Conservation (phyloP, 1,139 yeast species). For the Meyerozyma elateridarum region DNA sequence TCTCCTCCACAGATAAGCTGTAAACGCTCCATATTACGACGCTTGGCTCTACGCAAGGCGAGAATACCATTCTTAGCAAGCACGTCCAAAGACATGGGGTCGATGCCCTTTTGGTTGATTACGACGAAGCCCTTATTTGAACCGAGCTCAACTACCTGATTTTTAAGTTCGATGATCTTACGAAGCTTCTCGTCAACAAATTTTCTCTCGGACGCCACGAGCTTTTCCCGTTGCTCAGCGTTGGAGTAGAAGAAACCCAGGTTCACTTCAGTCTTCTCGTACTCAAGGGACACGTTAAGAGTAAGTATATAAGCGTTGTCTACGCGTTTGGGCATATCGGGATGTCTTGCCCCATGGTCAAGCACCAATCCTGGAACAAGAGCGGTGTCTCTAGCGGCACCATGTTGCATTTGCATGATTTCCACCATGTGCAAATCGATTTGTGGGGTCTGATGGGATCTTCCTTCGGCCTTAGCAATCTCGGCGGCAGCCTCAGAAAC, state of each 20-base stretch:
- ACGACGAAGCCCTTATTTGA: slow-evolving; percentile 81
- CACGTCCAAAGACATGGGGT: slow-evolving; percentile 94
- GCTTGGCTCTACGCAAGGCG: slow-evolving; percentile 95
- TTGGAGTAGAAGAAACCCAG: slow-evolving; percentile 92
- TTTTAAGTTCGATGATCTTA: slow-evolving; percentile 88
- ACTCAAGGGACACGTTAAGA: slow-evolving; percentile 89
- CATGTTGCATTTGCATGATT: slow-evolving; percentile 97
- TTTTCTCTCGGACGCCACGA: slow-evolving; percentile 88
- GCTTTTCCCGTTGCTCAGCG: slow-evolving; percentile 94
- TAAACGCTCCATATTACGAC: slow-evolving; percentile 98
- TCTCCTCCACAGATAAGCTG: slow-evolving; percentile 96
- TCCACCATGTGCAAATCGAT: slow-evolving; percentile 96
- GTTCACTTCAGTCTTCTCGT: slow-evolving; percentile 97
- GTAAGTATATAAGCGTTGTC: slow-evolving; percentile 82
- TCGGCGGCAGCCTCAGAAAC: slow-evolving; percentile 53
- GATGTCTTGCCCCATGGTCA: slow-evolving; percentile 99
- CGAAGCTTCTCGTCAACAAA: slow-evolving; percentile 92
- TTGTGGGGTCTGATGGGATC: slow-evolving; percentile 14
- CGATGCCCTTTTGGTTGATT: slow-evolving; percentile 97
- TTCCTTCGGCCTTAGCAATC: slow-evolving; percentile 11
- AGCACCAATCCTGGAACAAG: slow-evolving; percentile 85
- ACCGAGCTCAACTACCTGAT: slow-evolving; percentile 80
- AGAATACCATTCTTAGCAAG: slow-evolving; percentile 89
- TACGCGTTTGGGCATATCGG: slow-evolving; percentile 93
- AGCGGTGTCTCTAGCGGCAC: slow-evolving; percentile 76